These are phyloP conservation scores for Fusarium sp. DNA, from an alignment of 2,329 filamentous ascomycete genomes.

Conservation along the genomic window DNA sequence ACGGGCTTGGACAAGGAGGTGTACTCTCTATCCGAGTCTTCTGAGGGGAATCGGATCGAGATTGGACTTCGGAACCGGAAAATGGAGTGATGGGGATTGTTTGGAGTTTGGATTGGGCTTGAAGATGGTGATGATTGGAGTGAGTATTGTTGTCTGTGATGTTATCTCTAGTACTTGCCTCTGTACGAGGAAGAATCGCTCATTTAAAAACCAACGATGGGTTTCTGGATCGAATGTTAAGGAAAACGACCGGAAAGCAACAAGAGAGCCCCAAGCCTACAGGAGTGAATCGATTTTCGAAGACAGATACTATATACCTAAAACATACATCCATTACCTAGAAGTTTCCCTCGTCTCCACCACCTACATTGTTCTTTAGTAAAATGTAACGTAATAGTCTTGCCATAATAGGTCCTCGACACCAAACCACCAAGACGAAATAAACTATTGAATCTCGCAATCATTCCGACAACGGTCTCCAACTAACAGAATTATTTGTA, in stretches of 20 bases:
- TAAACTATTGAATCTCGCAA: conserved; percentile 1
- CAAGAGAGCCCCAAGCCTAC: not conserved
- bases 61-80: not conserved
- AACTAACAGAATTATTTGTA: not conserved
- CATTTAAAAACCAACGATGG: not conserved
- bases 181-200: not conserved
- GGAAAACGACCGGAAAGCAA: not conserved
- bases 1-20: not conserved
- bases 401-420: not conserved
- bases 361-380: not conserved
- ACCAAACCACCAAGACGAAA: not conserved
- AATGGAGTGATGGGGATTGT: not conserved
- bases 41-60: not conserved
- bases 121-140: not conserved
- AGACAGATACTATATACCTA: not conserved
- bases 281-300: too few relatives aligned
- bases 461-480: not conserved
- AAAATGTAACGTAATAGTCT: not conserved
- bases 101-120: not conserved
- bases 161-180: not conserved
- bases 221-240: not conserved
- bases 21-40: not conserved
- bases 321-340: not conserved
- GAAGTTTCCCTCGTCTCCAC: not conserved
- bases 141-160: not conserved